phyloP scores from a whole-genome alignment of 1,284 basidiomycete genomes.

The Lignosus rhinocerotis region DNA sequence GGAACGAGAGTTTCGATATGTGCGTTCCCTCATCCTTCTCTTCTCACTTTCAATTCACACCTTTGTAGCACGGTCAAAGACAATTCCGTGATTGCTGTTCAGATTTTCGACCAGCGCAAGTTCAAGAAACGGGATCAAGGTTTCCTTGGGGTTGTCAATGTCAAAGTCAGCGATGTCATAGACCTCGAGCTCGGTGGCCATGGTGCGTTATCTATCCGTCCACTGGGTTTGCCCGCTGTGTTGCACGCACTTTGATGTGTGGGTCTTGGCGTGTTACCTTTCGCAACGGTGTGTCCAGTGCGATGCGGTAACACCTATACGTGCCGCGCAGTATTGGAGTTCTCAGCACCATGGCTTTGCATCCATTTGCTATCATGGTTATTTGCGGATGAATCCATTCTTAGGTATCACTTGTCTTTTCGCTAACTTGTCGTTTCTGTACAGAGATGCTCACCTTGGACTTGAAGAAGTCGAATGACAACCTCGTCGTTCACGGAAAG shows the following conservation, averaged over 20 bases:
- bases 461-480: conserved; percentile 85
- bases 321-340: neutral
- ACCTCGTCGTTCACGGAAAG: conserved; percentile 84
- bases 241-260: neutral
- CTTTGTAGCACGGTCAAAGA: conserved; percentile 76
- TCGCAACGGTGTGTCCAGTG: neutral
- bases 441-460: conserved; percentile 80
- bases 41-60: conserved; percentile 8
- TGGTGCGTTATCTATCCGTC: conserved; percentile 47
- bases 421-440: neutral
- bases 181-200: conserved; percentile 80
- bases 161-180: conserved; percentile 81
- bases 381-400: neutral
- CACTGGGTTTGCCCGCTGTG: neutral
- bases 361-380: neutral
- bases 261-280: neutral
- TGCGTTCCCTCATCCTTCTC: conserved; percentile 37
- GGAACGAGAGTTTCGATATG: conserved; percentile 96
- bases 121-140: conserved; percentile 98
- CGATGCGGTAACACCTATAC: neutral
- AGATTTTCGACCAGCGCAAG: conserved; percentile 97
- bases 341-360: neutral
- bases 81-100: conserved; percentile 90
- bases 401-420: neutral
- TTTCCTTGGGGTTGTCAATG: conserved; percentile 87